A percentile compares a stretch with the other conserved stretches of the same genome.
phyloP scores from a whole-genome alignment of 192 early-diverging fungal species.

The Backusella tarrabulga region DNA sequence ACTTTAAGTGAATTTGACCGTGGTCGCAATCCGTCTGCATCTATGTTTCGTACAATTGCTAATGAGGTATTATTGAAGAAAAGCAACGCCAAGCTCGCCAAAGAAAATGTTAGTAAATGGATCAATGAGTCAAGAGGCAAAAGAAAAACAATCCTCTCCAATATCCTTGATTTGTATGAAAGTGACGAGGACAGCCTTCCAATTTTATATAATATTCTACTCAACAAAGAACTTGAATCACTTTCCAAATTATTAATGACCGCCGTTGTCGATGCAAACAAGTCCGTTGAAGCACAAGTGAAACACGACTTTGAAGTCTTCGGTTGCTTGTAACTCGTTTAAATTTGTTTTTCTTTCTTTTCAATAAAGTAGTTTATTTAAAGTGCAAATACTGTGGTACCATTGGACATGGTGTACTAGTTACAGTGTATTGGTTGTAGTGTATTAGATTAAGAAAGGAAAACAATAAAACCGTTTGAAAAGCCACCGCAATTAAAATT shows the following conservation, averaged over 20 bases:
- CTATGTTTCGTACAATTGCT: slow-evolving; percentile 9
- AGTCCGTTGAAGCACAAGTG: not conserved
- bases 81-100: not conserved
- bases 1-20: slow-evolving; percentile 19
- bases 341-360: no score
- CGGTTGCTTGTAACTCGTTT: not conserved
- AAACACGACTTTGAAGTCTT: not conserved
- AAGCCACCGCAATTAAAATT: no score
- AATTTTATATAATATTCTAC: not conserved
- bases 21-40: slow-evolving; percentile 1
- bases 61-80: not conserved
- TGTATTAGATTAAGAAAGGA: not conserved
- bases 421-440: not conserved
- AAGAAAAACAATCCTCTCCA: not conserved
- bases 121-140: not conserved
- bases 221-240: not conserved
- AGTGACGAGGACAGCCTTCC: not conserved
- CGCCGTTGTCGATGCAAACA: not conserved
- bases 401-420: not conserved
- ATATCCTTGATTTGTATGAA: not conserved
- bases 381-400: not conserved
- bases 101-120: not conserved
- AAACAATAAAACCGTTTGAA: not conserved
- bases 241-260: not conserved
- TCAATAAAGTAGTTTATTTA: not conserved